Percentiles rank a stretch among this genome's conserved stretches.
Evolutionary conservation across 2,329 filamentous ascomycete species (phyloP).

Genomic region (Ophiostoma piceae): DNA sequence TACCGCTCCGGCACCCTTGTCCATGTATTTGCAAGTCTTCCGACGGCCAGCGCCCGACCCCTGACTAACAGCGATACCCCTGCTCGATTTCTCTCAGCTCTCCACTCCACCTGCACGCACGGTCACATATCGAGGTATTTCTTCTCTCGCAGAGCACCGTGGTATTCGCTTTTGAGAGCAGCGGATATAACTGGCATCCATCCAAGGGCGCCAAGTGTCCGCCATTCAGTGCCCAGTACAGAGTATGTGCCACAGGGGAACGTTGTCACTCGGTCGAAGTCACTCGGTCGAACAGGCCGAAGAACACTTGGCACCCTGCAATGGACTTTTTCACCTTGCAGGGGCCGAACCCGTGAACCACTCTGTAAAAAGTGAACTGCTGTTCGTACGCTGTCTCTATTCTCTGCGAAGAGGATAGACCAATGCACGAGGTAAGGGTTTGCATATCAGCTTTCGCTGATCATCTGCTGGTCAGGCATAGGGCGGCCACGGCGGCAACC

Average conservation of each 20-base stretch:
- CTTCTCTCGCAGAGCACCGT: not conserved
- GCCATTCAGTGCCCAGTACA: no score
- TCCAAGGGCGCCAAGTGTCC: not conserved
- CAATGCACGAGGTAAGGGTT: not conserved
- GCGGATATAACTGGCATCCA: not conserved
- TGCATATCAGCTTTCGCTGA: not conserved
- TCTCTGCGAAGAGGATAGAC: no score
- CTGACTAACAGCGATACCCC: not conserved
- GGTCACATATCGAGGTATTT: not conserved
- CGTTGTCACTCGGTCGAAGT: conserved; percentile 58
- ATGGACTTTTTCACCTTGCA: no score
- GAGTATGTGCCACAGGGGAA: not conserved
- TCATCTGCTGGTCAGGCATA: not conserved
- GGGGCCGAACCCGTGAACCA: no score
- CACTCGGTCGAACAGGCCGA: conserved; percentile 75
- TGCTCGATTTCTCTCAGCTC: not conserved
- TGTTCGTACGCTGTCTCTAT: not conserved
- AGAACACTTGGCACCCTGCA: not conserved
- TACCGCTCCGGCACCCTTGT: not conserved
- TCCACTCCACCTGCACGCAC: not conserved
- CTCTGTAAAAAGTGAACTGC: no score
- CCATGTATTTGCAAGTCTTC: not conserved
- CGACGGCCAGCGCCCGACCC: not conserved
- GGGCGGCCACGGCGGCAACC: no score
- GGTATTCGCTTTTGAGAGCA: not conserved